phyloP scores from a whole-genome alignment of 75 land plant genomes.

The Cupressus sempervirens region DNA sequence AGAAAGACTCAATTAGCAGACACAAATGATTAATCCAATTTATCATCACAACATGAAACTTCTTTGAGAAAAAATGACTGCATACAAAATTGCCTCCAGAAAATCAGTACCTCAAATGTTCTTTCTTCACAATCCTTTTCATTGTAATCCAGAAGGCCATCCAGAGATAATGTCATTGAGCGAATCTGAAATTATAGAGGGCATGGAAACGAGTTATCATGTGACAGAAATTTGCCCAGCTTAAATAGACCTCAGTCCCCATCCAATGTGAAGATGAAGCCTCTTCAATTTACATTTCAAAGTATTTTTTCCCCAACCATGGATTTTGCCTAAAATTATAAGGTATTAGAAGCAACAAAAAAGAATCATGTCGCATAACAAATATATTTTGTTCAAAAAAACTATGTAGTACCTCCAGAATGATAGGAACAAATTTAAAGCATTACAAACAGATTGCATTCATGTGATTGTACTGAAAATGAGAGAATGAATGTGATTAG shows the following conservation, averaged over 20 bases:
- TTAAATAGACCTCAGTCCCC: neutral
- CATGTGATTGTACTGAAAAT: too few relatives aligned
- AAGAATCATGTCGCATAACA: neutral
- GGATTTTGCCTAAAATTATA: too few relatives aligned
- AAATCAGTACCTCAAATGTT: slow-evolving; percentile 77
- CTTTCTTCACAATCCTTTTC: slow-evolving; percentile 87
- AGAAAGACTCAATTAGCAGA: neutral
- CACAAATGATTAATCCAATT: neutral
- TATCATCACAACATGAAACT: neutral
- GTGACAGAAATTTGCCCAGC: neutral
- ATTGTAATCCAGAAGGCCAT: slow-evolving; percentile 85
- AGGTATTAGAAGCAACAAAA: too few relatives aligned
- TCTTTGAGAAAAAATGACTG: neutral
- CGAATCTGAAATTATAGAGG: slow-evolving; percentile 50
- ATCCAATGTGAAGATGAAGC: neutral
- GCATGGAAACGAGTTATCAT: slow-evolving; percentile 2
- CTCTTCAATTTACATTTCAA: neutral
- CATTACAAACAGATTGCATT: too few relatives aligned
- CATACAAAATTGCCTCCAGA: neutral
- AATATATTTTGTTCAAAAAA: too few relatives aligned
- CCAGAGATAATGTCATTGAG: slow-evolving; percentile 79
- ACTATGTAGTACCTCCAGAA: too few relatives aligned
- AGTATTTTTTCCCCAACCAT: neutral
- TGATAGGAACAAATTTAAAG: too few relatives aligned
- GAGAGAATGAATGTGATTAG: too few relatives aligned